Percentiles rank a stretch among this genome's conserved stretches.
Conservation (phyloP, 768 basidiomycete genomes). For the Mycena belliarum region DNA sequence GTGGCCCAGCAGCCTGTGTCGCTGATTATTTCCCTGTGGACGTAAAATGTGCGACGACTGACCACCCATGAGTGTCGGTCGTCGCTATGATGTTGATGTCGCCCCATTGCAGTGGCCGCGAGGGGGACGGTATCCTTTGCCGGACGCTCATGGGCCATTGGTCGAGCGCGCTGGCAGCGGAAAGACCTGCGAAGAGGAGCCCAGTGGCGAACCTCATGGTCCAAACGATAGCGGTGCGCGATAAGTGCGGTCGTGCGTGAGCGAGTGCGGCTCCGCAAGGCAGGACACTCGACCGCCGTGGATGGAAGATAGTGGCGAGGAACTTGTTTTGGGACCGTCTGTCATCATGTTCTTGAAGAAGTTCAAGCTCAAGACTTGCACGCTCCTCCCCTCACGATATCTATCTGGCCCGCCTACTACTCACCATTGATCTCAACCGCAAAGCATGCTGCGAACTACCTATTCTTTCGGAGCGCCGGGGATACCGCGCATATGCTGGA, state of each 20-base stretch:
- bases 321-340: no score
- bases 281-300: neutral
- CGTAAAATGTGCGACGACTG: neutral
- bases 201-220: conserved; percentile 4
- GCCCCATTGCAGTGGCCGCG: conserved; percentile 76
- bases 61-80: conserved; percentile 55
- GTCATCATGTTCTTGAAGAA: no score
- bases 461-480: no score
- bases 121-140: conserved; percentile 44
- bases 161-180: neutral
- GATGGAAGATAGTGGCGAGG: neutral
- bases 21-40: neutral
- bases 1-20: conserved; percentile 71
- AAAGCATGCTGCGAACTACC: no score
- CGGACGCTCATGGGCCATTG: neutral
- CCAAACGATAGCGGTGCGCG: no score
- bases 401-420: no score
- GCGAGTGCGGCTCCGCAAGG: neutral
- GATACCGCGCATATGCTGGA: no score
- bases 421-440: no score
- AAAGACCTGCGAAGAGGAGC: neutral
- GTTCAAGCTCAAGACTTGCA: no score
- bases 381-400: no score
- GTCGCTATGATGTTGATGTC: conserved; percentile 88
- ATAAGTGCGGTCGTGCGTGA: neutral